These are phyloP conservation scores for Pseudogymnoascus verrucosus DNA, from an alignment of 2,329 filamentous ascomycete genomes.

Conservation along the genomic window DNA sequence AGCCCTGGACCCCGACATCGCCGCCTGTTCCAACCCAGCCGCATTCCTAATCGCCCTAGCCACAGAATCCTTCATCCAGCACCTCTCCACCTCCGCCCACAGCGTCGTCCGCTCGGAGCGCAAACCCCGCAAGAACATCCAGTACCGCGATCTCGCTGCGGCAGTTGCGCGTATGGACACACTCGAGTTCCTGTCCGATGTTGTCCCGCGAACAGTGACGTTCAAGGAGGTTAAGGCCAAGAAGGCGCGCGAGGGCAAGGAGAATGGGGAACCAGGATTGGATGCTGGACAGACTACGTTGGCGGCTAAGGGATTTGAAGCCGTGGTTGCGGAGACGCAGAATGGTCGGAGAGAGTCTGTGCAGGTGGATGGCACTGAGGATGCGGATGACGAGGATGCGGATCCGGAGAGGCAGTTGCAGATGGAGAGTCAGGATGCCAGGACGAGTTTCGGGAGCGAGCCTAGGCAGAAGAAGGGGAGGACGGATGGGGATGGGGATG, in stretches of 20 bases:
- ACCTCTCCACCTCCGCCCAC: slow-evolving; percentile 76
- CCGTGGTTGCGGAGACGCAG: slow-evolving; percentile 14
- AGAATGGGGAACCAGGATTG: slow-evolving; percentile 15
- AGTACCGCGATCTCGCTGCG: slow-evolving; percentile 87
- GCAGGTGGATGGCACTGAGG: not conserved
- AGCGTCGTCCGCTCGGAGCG: slow-evolving; percentile 84
- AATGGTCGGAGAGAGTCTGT: slow-evolving; percentile 11
- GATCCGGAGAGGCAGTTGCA: slow-evolving; percentile 26
- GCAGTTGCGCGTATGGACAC: slow-evolving; percentile 85
- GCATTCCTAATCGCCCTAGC: slow-evolving; percentile 90
- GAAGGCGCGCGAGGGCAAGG: slow-evolving; percentile 29
- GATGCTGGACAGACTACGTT: slow-evolving; percentile 26
- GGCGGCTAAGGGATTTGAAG: slow-evolving; percentile 12
- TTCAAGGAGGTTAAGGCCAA: slow-evolving; percentile 73
- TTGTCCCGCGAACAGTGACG: slow-evolving; percentile 77
- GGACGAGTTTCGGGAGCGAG: slow-evolving; percentile 16
- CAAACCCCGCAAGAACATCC: slow-evolving; percentile 87
- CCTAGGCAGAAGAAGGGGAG: slow-evolving; percentile 13
- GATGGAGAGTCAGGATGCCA: slow-evolving; percentile 23
- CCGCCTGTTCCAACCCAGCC: slow-evolving; percentile 83
- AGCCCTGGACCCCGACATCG: slow-evolving; percentile 75
- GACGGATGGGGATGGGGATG: slow-evolving; percentile 18
- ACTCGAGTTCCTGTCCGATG: slow-evolving; percentile 87
- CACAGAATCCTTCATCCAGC: slow-evolving; percentile 92
- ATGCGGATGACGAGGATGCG: slow-evolving; percentile 15